A percentile compares a stretch with the other conserved stretches of the same genome.
phyloP scores from a whole-genome alignment of 1,139 yeast genomes.

The Kurtzmaniella natalensis region DNA sequence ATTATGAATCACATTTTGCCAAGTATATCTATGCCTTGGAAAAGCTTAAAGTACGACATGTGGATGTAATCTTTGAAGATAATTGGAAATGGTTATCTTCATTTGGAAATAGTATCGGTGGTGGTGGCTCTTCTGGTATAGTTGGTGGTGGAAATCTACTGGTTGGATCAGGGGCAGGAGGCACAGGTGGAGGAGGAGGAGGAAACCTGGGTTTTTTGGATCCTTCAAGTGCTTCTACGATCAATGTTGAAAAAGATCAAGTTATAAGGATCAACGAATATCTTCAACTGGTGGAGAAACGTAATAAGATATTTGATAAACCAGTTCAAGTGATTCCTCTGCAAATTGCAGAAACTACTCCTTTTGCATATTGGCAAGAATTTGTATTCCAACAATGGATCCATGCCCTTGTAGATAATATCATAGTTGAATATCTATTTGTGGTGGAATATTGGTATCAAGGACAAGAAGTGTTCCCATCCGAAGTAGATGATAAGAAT shows the following conservation, averaged over 20 bases:
- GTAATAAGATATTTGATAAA: constrained; percentile 44
- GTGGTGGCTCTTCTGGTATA: constrained; percentile 20
- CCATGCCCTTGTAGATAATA: constrained; percentile 71
- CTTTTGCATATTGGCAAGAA: constrained; percentile 65
- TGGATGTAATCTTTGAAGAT: constrained; percentile 27
- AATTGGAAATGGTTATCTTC: constrained; percentile 2
- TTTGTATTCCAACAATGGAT: constrained; percentile 70
- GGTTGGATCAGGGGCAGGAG: constrained; percentile 1
- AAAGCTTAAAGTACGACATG: constrained; percentile 48
- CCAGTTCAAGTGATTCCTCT: constrained; percentile 68
- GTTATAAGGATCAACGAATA: constrained; percentile 32
- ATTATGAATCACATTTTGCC: constrained; percentile 73
- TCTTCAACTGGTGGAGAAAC: constrained; percentile 50
- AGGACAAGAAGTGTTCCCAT: constrained; percentile 36
- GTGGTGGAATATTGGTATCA: constrained; percentile 65
- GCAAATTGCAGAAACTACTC: constrained; percentile 79
- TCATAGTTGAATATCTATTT: constrained; percentile 73
- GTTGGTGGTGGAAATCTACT: constrained; percentile 27
- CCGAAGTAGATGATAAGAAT: constrained; percentile 11
- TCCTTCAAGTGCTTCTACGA: constrained; percentile 3
- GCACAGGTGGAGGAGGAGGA: constrained; percentile 8
- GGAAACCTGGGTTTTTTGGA: neutral
- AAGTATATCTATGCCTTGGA: constrained; percentile 76
- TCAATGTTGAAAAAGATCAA: constrained; percentile 19
- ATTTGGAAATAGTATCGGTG: constrained; percentile 19